Evolutionary conservation across 805 yeast species (phyloP).

Genomic region (Candida cerambycidarum): DNA sequence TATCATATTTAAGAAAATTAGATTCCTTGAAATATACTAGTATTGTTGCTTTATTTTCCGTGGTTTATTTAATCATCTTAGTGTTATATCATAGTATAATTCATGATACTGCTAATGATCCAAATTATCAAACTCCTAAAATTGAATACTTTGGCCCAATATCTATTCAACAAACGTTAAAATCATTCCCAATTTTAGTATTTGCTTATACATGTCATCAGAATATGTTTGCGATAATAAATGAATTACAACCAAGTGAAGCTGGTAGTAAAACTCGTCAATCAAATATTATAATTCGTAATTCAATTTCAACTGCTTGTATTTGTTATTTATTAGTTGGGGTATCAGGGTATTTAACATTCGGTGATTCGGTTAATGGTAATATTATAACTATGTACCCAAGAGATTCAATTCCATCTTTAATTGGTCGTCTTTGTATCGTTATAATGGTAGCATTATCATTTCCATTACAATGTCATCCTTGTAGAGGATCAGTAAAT

Average conservation of each 20-base stretch:
- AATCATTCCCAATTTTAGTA: constrained; percentile 71
- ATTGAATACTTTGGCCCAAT: constrained; percentile 42
- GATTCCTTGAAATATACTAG: constrained; percentile 73
- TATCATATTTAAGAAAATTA: constrained; percentile 58
- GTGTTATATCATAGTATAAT: constrained; percentile 50
- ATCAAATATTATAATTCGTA: constrained; percentile 50
- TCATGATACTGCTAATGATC: constrained; percentile 18
- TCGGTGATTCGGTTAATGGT: constrained; percentile 64
- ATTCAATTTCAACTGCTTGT: constrained; percentile 57
- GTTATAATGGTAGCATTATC: constrained; percentile 74
- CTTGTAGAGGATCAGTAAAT: constrained; percentile 71
- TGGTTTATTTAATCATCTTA: constrained; percentile 58
- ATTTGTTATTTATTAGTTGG: constrained; percentile 64
- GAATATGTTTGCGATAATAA: constrained; percentile 73
- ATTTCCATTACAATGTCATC: constrained; percentile 79
- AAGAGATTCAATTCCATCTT: constrained; percentile 45
- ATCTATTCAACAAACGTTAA: constrained; percentile 39
- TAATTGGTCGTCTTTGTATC: constrained; percentile 58
- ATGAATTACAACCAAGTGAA: constrained; percentile 53
- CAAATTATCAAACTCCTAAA: constrained; percentile 12
- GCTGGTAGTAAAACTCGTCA: constrained; percentile 43
- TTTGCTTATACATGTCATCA: constrained; percentile 84
- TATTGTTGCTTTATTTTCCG: constrained; percentile 64
- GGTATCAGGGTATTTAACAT: constrained; percentile 67
- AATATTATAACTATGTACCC: constrained; percentile 72